Percentiles rank a stretch among this genome's conserved stretches.
Evolutionary conservation across 441 rosid species (phyloP).

Genomic region (Populus hybrid): DNA sequence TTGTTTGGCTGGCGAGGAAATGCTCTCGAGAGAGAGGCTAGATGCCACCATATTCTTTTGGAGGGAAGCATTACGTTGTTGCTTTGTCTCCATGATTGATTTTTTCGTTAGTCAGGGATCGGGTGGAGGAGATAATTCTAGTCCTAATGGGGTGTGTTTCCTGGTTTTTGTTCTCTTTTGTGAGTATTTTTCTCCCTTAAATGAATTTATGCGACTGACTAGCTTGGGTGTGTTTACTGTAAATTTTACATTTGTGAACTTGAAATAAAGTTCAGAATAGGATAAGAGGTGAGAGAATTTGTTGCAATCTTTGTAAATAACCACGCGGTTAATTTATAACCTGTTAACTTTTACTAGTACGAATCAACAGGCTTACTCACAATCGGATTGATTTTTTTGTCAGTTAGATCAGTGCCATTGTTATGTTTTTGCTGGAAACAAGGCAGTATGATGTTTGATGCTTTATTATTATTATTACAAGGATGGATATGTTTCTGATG

Average conservation of each 20-base stretch:
- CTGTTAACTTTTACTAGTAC: neutral
- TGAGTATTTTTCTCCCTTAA: neutral
- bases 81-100: conserved; percentile 59
- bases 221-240: conserved; percentile 35
- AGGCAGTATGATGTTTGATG: neutral
- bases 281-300: conserved; percentile 24
- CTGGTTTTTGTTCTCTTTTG: conserved; percentile 15
- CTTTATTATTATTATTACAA: neutral
- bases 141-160: conserved; percentile 32
- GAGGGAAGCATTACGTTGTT: conserved; percentile 43
- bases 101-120: conserved; percentile 45
- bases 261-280: conserved; percentile 26
- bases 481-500: neutral
- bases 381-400: neutral
- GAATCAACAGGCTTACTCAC: neutral
- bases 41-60: conserved; percentile 55
- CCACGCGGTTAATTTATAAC: conserved; percentile 22
- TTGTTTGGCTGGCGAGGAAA: conserved; percentile 30
- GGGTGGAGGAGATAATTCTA: conserved; percentile 23
- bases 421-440: neutral
- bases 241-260: conserved; percentile 33
- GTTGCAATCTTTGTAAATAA: conserved; percentile 48
- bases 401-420: neutral
- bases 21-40: conserved; percentile 26
- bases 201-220: conserved; percentile 10